phyloP scores from a whole-genome alignment of 805 yeast species.

The Hanseniaspora meyeri region DNA sequence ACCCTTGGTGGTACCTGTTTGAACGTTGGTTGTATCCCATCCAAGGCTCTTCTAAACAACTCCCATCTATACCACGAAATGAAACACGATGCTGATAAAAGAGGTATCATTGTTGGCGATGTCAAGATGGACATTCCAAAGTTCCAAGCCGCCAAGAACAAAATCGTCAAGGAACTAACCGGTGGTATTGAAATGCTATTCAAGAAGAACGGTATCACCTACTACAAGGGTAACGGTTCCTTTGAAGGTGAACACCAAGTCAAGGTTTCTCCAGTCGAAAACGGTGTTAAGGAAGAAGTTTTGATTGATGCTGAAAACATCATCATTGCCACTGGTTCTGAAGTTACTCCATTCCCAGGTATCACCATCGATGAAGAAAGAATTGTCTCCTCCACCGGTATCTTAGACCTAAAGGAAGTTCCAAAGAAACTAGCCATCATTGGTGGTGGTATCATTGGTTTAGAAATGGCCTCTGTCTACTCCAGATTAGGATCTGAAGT shows the following conservation, averaged over 20 bases:
- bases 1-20: constrained; percentile 95
- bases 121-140: constrained; percentile 62
- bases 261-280: constrained; percentile 76
- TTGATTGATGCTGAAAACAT: constrained; percentile 70
- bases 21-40: constrained; percentile 98
- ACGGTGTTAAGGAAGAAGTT: constrained; percentile 51
- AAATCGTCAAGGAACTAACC: constrained; percentile 78
- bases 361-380: constrained; percentile 91
- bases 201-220: constrained; percentile 89
- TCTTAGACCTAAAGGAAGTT: constrained; percentile 67
- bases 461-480: constrained; percentile 99
- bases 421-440: constrained; percentile 87
- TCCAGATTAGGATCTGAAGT: constrained; percentile 90
- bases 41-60: constrained; percentile 89
- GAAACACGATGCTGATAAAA: constrained; percentile 63
- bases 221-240: constrained; percentile 86
- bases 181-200: constrained; percentile 88
- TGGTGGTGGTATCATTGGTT: constrained; percentile 99
- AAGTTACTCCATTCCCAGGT: constrained; percentile 98
- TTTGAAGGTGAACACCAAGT: constrained; percentile 70
- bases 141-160: constrained; percentile 86
- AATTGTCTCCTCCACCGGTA: constrained; percentile 93
- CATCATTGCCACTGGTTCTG: constrained; percentile 96
- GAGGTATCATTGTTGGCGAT: constrained; percentile 80
- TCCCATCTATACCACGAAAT: constrained; percentile 86